Conservation (phyloP, 2,329 filamentous ascomycete species). For the Aspergillus arachidicola region DNA sequence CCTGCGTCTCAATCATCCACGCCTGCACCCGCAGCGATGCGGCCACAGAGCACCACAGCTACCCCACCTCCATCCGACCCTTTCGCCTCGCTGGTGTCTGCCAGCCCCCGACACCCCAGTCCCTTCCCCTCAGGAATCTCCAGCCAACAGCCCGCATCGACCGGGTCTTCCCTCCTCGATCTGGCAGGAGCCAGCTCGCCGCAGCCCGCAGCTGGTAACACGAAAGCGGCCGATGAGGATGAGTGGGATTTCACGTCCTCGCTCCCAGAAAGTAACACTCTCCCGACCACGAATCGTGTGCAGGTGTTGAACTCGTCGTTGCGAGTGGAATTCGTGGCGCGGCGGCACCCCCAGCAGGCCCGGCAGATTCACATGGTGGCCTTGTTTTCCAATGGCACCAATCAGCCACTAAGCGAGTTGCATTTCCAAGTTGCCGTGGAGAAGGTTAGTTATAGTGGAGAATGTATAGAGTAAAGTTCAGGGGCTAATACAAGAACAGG, state of each 20-base stretch:
- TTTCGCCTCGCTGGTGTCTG: constrained; percentile 61
- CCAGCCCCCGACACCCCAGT: constrained; percentile 52
- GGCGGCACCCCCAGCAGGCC: constrained; percentile 55
- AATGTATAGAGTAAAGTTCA: neutral
- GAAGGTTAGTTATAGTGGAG: constrained; percentile 62
- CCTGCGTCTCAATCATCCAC: constrained; percentile 53
- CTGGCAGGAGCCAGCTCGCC: constrained; percentile 24
- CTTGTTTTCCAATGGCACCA: constrained; percentile 80
- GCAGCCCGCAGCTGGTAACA: constrained; percentile 26
- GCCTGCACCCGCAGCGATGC: constrained; percentile 46
- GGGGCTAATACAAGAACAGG: constrained; percentile 51
- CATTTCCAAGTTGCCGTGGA: constrained; percentile 93
- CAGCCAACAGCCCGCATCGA: constrained; percentile 20
- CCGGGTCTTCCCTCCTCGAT: constrained; percentile 38
- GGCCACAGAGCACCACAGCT: constrained; percentile 32
- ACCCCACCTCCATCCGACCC: constrained; percentile 55
- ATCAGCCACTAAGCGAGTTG: constrained; percentile 72
- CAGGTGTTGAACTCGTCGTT: constrained; percentile 71
- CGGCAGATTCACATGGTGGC: constrained; percentile 70
- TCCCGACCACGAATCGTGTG: constrained; percentile 64
- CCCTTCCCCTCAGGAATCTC: constrained; percentile 36
- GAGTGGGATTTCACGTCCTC: constrained; percentile 94
- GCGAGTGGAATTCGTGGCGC: constrained; percentile 72
- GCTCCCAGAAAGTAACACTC: constrained; percentile 62
- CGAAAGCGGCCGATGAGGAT: constrained; percentile 67